Evolutionary conservation across 768 basidiomycete genomes (phyloP), one percentile per base, ranked within the genome.

Genomic region (Mycena haematopus): DNA sequence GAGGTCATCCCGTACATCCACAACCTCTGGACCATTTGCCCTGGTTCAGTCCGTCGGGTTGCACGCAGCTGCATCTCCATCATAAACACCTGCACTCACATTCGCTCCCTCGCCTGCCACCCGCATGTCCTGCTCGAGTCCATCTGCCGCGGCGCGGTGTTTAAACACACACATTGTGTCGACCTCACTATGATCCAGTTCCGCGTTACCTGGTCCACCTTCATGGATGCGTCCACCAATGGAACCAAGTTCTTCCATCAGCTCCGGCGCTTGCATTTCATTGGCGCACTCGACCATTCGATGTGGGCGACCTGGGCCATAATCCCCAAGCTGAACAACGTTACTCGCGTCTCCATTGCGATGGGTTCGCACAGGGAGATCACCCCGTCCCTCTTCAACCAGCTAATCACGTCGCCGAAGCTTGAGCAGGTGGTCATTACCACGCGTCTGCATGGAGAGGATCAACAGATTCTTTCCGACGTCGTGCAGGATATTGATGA

Each of bases 391-490:
- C 33, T 61, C 29, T 67, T 64, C 27, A n/a, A 2, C 33, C 33
- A 55, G 17, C 13, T 64, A 10, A 2, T 67, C 14, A 9, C 45
- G 13, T 67, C 66, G n/a, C 66, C 66, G 15, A 67, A 67, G 51
- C 58, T 67, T 3, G 14, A 58, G 52, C 62, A 63, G 52, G 62
- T 67, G 27, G 66, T 67, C 21, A 33, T 67, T 46, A 67, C 66
- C 3, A 62, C 58, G 21, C 66, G 56, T 24, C 38, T 67, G 27
- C 62, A 63, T 14, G 58, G 62, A 0, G 62, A 67, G 13, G 54
- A 51, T 13, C 55, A 63, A 9, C 45, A 59, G 51, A 51, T n/a
- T 17, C 50, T 63, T 15, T 42, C 45, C 10, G 46, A 58, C 49
- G 45, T 22, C 29, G 62, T 35, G 46, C 62, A 56, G 57, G 42